Percentiles rank a stretch among this genome's conserved stretches.
phyloP scores from a whole-genome alignment of 2,329 filamentous ascomycete species.

The Colletotrichum melonis region DNA sequence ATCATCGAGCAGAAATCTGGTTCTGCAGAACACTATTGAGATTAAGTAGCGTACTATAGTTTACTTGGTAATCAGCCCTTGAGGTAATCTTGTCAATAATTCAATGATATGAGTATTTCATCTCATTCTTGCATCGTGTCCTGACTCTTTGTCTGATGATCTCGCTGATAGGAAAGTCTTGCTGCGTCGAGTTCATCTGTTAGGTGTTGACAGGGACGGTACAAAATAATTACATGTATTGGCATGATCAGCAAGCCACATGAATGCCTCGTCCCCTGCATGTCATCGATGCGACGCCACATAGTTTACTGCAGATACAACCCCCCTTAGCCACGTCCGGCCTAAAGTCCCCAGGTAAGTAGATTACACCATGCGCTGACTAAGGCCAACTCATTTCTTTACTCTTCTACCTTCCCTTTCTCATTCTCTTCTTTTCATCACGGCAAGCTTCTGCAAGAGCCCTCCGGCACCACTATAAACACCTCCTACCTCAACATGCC shows the following conservation, averaged over 20 bases:
- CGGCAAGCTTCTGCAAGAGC: neutral
- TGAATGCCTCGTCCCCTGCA: neutral
- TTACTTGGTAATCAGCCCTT: neutral
- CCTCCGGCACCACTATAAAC: neutral
- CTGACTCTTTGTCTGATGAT: too few species aligned
- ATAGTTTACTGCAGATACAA: too few species aligned
- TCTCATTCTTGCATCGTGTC: too few species aligned
- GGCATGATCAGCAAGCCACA: neutral
- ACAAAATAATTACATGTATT: too few species aligned
- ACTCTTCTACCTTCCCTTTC: neutral
- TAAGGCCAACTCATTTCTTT: neutral
- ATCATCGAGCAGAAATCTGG: slow-evolving; percentile 58
- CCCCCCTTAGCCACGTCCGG: too few species aligned
- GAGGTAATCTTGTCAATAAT: too few species aligned
- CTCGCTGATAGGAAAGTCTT: too few species aligned
- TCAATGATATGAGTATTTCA: too few species aligned
- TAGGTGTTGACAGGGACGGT: too few species aligned
- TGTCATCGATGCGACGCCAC: neutral
- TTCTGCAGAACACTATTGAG: slow-evolving; percentile 51
- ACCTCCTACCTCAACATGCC: neutral
- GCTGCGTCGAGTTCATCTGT: too few species aligned
- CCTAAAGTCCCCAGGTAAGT: too few species aligned
- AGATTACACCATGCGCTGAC: neutral
- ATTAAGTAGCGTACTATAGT: slow-evolving; percentile 40
- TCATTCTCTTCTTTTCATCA: neutral